Conservation (phyloP, 2,329 filamentous ascomycete species). For the Torrubiellomyces zombiae region DNA sequence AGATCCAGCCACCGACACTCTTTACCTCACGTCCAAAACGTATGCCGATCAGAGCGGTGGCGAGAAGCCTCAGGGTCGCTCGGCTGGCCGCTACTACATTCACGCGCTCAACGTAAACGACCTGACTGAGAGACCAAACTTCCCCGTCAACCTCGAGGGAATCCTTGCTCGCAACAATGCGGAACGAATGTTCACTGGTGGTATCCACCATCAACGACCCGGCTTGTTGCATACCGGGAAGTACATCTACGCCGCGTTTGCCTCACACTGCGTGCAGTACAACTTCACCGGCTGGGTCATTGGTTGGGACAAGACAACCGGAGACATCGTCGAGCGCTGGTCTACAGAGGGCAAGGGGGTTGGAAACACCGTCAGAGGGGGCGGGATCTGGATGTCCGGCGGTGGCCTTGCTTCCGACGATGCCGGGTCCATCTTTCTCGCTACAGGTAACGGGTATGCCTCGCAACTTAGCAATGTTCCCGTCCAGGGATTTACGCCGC, state of each 20-base stretch:
- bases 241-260: constrained; percentile 34
- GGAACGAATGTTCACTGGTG: constrained; percentile 31
- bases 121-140: constrained; percentile 20
- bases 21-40: constrained; percentile 27
- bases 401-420: constrained; percentile 22
- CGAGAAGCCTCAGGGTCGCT: constrained; percentile 14
- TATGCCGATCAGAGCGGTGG: constrained; percentile 17
- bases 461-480: constrained; percentile 20
- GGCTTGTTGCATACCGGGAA: constrained; percentile 27
- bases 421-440: constrained; percentile 21
- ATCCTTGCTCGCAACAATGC: constrained; percentile 27
- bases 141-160: constrained; percentile 31
- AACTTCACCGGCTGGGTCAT: constrained; percentile 38
- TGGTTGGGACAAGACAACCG: constrained; percentile 26
- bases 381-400: constrained; percentile 26
- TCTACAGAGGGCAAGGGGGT: constrained; percentile 25
- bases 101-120: constrained; percentile 23
- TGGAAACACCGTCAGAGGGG: constrained; percentile 18
- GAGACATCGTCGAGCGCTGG: constrained; percentile 20
- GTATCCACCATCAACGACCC: constrained; percentile 34
- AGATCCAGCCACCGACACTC: constrained; percentile 25
- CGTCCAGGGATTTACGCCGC: constrained; percentile 19
- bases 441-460: constrained; percentile 23
- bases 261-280: constrained; percentile 37
- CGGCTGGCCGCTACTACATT: constrained; percentile 18